These are phyloP conservation scores for Pseudogymnoascus pannorum DNA, from an alignment of 2,329 filamentous ascomycete genomes.

Conservation along the genomic window DNA sequence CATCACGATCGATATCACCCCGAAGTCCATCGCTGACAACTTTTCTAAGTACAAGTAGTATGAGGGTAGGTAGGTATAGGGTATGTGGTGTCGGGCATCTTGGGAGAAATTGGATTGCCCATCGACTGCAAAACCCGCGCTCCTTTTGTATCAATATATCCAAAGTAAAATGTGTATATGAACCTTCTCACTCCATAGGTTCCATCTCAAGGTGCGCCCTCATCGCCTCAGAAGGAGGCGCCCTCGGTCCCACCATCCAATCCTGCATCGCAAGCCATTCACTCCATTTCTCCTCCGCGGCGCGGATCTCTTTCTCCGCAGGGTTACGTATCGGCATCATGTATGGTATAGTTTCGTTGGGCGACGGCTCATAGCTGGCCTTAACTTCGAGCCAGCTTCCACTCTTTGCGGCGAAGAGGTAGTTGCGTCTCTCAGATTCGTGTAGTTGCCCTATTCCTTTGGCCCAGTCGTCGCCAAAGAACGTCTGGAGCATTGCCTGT, in stretches of 20 bases:
- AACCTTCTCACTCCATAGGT: conserved; percentile 1
- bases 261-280: conserved; percentile 96
- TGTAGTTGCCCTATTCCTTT: conserved; percentile 74
- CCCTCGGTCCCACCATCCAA: conserved; percentile 90
- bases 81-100: neutral
- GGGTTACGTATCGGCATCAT: conserved; percentile 73
- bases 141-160: neutral
- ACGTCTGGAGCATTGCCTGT: conserved; percentile 79
- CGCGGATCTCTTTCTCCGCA: conserved; percentile 70
- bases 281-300: conserved; percentile 80
- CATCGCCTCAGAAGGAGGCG: conserved; percentile 36
- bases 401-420: conserved; percentile 90
- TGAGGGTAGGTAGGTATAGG: conserved; percentile 1
- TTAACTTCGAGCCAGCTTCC: conserved; percentile 86
- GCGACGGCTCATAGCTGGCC: conserved; percentile 78
- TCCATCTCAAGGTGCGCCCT: neutral
- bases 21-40: neutral
- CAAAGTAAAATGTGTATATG: neutral
- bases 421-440: conserved; percentile 87
- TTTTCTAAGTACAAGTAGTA: neutral
- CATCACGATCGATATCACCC: neutral
- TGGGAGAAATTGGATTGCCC: neutral
- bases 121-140: neutral
- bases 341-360: conserved; percentile 80
- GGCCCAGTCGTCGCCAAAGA: conserved; percentile 92